These are phyloP conservation scores for Gigaspora rosea DNA, from an alignment of 192 early-diverging fungal genomes.

Conservation along the genomic window DNA sequence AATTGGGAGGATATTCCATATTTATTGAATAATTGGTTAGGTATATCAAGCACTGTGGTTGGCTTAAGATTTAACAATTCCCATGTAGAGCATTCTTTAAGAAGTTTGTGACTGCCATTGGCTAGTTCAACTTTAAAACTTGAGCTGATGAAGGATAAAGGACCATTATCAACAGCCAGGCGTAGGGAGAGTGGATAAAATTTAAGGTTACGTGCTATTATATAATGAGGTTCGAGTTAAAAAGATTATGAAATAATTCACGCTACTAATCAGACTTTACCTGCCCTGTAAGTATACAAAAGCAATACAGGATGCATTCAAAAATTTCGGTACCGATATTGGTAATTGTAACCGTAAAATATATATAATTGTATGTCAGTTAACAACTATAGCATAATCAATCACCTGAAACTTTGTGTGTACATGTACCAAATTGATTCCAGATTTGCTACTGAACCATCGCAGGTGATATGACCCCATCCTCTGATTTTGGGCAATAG, in stretches of 20 bases:
- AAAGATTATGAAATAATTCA: too few species aligned
- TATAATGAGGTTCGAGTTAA: too few species aligned
- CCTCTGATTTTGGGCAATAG: not conserved
- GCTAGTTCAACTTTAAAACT: not conserved
- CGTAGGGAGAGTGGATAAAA: slow-evolving; percentile 3
- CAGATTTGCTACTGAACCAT: slow-evolving; percentile 11
- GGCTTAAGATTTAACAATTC: slow-evolving; percentile 6
- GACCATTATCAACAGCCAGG: not conserved
- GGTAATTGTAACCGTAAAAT: too few species aligned
- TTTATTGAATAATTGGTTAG: not conserved
- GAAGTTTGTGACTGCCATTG: not conserved
- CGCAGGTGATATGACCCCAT: slow-evolving; percentile 11
- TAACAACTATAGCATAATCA: too few species aligned
- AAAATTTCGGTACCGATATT: too few species aligned
- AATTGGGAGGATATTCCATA: not conserved
- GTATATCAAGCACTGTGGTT: not conserved
- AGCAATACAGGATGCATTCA: not conserved
- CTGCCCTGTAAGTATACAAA: not conserved
- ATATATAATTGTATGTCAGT: too few species aligned
- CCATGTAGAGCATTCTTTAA: not conserved
- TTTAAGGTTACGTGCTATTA: slow-evolving; percentile 7
- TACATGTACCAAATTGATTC: slow-evolving; percentile 4
- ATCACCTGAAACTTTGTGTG: not conserved
- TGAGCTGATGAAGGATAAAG: slow-evolving; percentile 1
- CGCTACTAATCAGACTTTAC: not conserved